phyloP scores from a whole-genome alignment of 768 basidiomycete genomes.

The Kondoa malvinella region DNA sequence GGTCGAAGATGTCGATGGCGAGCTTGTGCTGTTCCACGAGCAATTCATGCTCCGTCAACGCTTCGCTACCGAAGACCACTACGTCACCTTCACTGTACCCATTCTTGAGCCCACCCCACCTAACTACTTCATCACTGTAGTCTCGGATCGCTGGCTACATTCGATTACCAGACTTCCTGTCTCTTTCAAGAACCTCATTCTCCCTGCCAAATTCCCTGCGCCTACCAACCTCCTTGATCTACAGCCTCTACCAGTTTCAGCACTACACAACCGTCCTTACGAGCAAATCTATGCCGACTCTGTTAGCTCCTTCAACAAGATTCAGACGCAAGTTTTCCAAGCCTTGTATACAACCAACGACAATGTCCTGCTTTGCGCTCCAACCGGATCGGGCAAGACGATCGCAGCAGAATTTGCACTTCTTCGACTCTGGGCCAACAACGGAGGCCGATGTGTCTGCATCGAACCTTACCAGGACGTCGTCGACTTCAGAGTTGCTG shows the following conservation, averaged over 20 bases:
- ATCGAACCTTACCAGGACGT: slow-evolving; percentile 95
- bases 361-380: slow-evolving; percentile 90
- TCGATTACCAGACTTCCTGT: slow-evolving; percentile 86
- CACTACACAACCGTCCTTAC: slow-evolving; percentile 82
- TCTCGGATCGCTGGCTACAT: slow-evolving; percentile 91
- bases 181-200: slow-evolving; percentile 92
- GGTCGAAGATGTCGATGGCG: slow-evolving; percentile 94
- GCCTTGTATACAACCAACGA: slow-evolving; percentile 91
- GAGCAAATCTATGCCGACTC: slow-evolving; percentile 66
- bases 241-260: slow-evolving; percentile 71
- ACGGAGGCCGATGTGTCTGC: slow-evolving; percentile 71
- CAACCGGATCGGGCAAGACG: slow-evolving; percentile 92
- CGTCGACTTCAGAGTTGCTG: slow-evolving; percentile 73
- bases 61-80: slow-evolving; percentile 86
- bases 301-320: slow-evolving; percentile 87
- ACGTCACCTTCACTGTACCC: slow-evolving; percentile 79
- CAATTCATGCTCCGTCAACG: slow-evolving; percentile 73
- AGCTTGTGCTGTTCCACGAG: slow-evolving; percentile 88
- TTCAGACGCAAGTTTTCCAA: slow-evolving; percentile 98
- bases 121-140: slow-evolving; percentile 89
- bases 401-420: slow-evolving; percentile 94
- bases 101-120: slow-evolving; percentile 96
- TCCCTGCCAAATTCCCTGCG: slow-evolving; percentile 88
- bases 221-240: slow-evolving; percentile 86
- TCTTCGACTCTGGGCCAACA: slow-evolving; percentile 75